Base-by-base conservation (phyloP, 2,329 filamentous ascomycete genomes). In the Myriangium duriaei region DNA sequence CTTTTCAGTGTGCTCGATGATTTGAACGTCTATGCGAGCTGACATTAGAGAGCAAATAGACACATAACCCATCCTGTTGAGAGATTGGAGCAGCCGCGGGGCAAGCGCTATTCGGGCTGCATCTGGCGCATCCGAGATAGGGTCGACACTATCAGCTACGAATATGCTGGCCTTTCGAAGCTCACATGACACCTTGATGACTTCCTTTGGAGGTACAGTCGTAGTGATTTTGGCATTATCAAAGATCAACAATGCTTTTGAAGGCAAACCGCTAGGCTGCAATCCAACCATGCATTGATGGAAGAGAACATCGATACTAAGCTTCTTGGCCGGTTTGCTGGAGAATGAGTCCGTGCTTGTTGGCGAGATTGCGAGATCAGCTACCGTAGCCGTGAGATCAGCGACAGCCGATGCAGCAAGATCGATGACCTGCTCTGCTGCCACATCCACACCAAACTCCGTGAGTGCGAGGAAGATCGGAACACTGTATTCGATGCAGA, bases 401-500 rank as follows among this genome's bases (percentile, higher is more conserved):
- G 49, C 79, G 9, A 95, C 76, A 7, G 29, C 32, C 2, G 86
- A 94, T 4, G 77, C 76, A 10, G 82, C 81, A 43, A 95, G 71
- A 34, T 78, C 76, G 14, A 74, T 67, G 33, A 86, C 81, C 0
- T 73, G 68, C 4, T 56, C 48, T 0, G 74, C 68, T 1, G 76
- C 79, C 11, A 79, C 73, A 11, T 69, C 68, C 2, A 92, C 67
- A 0, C 76, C 79, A 5, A 39, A n/a, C 18, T 39, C 36, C 5
- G 93, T 69, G 4, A 93, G 58, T 37, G 85, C 83, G 67, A 93
- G 79, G 1, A 95, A 58, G 0, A 82, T 84, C 0, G 83, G 73
- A 3, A 96, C 81, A 11, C 80, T 79, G 56, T 98, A 98, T 54
- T 98, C 92, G n/a, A 85, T 59, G 42, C 76, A 79, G 4, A 93